Conservation (phyloP, 1,139 yeast genomes). For the Protomyces inundatus region DNA sequence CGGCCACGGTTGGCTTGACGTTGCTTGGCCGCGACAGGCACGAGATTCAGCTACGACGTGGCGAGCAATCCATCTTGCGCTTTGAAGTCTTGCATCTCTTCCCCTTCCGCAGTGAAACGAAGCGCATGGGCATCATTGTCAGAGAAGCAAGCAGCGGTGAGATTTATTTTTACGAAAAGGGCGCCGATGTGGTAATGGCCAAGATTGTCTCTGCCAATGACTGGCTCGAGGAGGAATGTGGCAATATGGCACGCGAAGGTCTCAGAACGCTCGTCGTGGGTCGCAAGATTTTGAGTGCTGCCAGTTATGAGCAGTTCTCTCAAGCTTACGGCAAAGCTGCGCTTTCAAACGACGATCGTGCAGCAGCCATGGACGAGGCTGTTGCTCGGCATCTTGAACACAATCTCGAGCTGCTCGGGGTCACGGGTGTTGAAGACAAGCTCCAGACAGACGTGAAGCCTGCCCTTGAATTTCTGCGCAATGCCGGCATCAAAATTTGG, state of each 20-base stretch:
- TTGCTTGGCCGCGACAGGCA: slow-evolving; percentile 75
- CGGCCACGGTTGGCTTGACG: slow-evolving; percentile 77
- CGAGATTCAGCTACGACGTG: slow-evolving; percentile 50
- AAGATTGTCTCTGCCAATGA: slow-evolving; percentile 76
- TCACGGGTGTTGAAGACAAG: slow-evolving; percentile 97
- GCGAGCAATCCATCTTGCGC: slow-evolving; percentile 42
- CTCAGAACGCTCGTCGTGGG: slow-evolving; percentile 90
- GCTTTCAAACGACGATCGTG: slow-evolving; percentile 73
- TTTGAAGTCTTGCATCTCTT: slow-evolving; percentile 75
- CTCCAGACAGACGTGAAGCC: slow-evolving; percentile 86
- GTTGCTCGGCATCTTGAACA: slow-evolving; percentile 67
- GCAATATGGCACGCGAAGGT: slow-evolving; percentile 98
- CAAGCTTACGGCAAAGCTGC: slow-evolving; percentile 66
- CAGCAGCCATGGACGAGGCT: slow-evolving; percentile 61
- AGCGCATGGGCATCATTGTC: slow-evolving; percentile 90
- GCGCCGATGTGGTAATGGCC: slow-evolving; percentile 96
- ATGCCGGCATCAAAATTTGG: slow-evolving; percentile 97
- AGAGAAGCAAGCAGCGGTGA: slow-evolving; percentile 60
- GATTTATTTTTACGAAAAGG: slow-evolving; percentile 80
- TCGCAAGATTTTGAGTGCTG: slow-evolving; percentile 57
- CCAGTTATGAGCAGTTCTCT: slow-evolving; percentile 58
- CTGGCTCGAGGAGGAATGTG: slow-evolving; percentile 97
- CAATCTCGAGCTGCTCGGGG: slow-evolving; percentile 78
- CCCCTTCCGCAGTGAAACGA: slow-evolving; percentile 93
- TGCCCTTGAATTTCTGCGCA: slow-evolving; percentile 82